Evolutionary conservation across 805 yeast species (phyloP).

Genomic region (Saturnispora gosingensis): DNA sequence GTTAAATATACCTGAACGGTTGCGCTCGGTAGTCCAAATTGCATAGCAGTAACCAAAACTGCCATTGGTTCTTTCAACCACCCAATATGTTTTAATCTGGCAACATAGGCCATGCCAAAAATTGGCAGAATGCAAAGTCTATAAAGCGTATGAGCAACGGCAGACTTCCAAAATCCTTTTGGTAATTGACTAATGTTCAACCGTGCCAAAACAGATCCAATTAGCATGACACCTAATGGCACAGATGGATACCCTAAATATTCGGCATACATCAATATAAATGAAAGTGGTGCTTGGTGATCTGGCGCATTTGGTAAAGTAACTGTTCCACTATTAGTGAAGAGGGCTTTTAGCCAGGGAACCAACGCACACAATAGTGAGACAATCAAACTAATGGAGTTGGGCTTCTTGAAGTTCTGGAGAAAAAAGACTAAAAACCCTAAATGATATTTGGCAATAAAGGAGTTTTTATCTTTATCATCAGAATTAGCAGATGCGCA

Average conservation of each 20-base stretch:
- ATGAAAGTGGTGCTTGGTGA: conserved; percentile 43
- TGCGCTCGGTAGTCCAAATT: conserved; percentile 47
- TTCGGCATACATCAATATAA: conserved; percentile 38
- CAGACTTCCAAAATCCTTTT: conserved; percentile 49
- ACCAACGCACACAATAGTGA: conserved; percentile 42
- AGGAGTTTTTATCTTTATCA: conserved; percentile 18
- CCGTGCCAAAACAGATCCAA: conserved; percentile 48
- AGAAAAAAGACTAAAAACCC: conserved; percentile 25
- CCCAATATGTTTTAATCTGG: conserved; percentile 36
- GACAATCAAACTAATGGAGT: conserved; percentile 36
- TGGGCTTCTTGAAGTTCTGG: conserved; percentile 42
- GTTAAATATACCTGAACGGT: conserved; percentile 52
- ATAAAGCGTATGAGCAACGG: conserved; percentile 32
- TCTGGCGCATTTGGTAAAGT: conserved; percentile 37
- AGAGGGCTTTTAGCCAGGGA: conserved; percentile 44
- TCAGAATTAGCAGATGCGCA: conserved; percentile 15
- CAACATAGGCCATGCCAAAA: conserved; percentile 41
- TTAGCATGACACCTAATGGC: conserved; percentile 42
- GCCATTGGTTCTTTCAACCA: conserved; percentile 38
- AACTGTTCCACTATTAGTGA: conserved; percentile 27
- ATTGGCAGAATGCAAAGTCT: conserved; percentile 42
- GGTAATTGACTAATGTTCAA: conserved; percentile 38
- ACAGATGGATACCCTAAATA: conserved; percentile 47
- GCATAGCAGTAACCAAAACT: conserved; percentile 37
- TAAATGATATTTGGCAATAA: conserved; percentile 24